Evolutionary conservation across 2,329 filamentous ascomycete genomes (phyloP).

Genomic region (Fusarium duplospermum): DNA sequence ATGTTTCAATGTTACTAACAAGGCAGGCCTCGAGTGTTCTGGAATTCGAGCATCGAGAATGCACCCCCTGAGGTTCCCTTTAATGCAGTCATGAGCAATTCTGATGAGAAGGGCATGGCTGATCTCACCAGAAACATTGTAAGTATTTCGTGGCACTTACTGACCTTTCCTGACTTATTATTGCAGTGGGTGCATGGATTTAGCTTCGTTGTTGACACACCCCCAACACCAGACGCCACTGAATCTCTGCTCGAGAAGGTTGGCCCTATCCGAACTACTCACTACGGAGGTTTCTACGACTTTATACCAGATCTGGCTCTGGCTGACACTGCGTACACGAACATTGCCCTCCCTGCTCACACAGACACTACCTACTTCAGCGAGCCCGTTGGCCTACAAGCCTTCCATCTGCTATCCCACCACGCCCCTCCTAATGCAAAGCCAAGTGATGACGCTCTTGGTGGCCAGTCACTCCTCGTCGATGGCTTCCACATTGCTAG

Average conservation of each 20-base stretch:
- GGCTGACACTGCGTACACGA: constrained; percentile 93
- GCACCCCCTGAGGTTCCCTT: constrained; percentile 71
- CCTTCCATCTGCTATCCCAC: constrained; percentile 89
- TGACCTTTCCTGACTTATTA: constrained; percentile 19
- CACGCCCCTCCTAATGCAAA: constrained; percentile 55
- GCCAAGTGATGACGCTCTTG: constrained; percentile 56
- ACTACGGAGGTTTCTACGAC: constrained; percentile 85
- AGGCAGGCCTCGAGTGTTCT: constrained; percentile 31
- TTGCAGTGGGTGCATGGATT: constrained; percentile 76
- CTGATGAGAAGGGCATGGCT: constrained; percentile 64
- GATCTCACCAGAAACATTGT: constrained; percentile 75
- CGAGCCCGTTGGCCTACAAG: constrained; percentile 89
- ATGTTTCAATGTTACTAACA: constrained; percentile 10
- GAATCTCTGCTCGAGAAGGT: constrained; percentile 82
- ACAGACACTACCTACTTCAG: constrained; percentile 98
- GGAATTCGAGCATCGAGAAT: constrained; percentile 48
- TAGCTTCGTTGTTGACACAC: constrained; percentile 79
- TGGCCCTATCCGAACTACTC: constrained; percentile 87
- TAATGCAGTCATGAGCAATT: constrained; percentile 66
- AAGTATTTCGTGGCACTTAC: constrained; percentile 35
- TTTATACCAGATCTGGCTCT: constrained; percentile 90
- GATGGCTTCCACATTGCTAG: constrained; percentile 84
- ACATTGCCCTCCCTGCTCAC: constrained; percentile 82
- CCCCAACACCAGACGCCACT: constrained; percentile 75
- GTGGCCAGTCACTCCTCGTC: constrained; percentile 84